phyloP scores from a whole-genome alignment of 495 filamentous ascomycete species.

The Neurospora tetrasperma region DNA sequence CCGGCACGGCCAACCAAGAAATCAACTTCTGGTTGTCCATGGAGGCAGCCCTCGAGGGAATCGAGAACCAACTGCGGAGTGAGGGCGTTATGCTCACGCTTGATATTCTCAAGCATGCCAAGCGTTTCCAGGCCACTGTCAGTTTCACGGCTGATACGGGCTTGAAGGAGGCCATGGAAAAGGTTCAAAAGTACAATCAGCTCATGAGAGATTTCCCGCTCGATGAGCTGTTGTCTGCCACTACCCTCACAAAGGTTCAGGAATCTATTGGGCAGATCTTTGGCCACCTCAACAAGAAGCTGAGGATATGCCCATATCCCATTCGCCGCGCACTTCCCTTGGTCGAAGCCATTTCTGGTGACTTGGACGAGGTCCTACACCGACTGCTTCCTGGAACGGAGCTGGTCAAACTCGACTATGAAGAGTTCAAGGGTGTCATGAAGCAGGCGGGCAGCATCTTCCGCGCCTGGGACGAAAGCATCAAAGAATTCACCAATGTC shows the following conservation, averaged over 20 bases:
- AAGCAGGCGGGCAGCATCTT: slow-evolving; percentile 75
- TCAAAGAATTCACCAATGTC: slow-evolving; percentile 96
- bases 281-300: slow-evolving; percentile 88
- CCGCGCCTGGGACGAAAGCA: slow-evolving; percentile 83
- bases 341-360: slow-evolving; percentile 95
- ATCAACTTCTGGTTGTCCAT: slow-evolving; percentile 98
- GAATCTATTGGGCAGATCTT: slow-evolving; percentile 85
- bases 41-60: slow-evolving; percentile 80
- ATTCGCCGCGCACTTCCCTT: slow-evolving; percentile 83
- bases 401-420: slow-evolving; percentile 83
- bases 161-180: slow-evolving; percentile 84
- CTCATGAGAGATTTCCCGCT: slow-evolving; percentile 96
- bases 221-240: slow-evolving; percentile 87
- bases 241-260: slow-evolving; percentile 79
- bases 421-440: slow-evolving; percentile 80
- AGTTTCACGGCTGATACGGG: slow-evolving; percentile 95
- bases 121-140: slow-evolving; percentile 90
- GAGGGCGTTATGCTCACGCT: slow-evolving; percentile 87
- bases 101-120: slow-evolving; percentile 87
- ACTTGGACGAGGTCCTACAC: slow-evolving; percentile 79
- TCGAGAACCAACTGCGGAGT: slow-evolving; percentile 76
- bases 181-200: slow-evolving; percentile 96
- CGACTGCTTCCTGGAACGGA: slow-evolving; percentile 73
- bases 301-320: slow-evolving; percentile 89
- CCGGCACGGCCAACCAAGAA: slow-evolving; percentile 86